Base-by-base conservation (phyloP, 306 rosid genomes). In the Crataegus laevigata region DNA sequence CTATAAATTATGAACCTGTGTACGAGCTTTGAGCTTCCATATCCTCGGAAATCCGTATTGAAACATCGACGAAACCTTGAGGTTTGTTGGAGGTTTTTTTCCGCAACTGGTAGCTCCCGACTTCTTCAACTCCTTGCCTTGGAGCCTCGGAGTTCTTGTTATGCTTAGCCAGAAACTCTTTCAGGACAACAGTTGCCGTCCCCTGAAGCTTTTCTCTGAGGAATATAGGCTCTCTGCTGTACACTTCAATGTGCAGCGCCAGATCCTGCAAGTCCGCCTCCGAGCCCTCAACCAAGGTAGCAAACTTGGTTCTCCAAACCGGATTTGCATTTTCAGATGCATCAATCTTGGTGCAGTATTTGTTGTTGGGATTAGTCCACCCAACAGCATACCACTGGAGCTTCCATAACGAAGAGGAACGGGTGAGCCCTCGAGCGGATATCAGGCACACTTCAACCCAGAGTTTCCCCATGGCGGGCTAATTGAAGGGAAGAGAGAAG, bases 331-430 rank as follows among this genome's bases (percentile, higher is more conserved):
- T 86, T 74, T 90, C 96, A 17, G 92, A 89, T 55, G 88, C 80
- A 76, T 88, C 94, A 36, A 89, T 85, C 80, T 83, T 93, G 78
- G 98, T 90, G 88, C 94, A 90, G 78, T 89, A 90, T 79, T 88
- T 93, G 89, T 86, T 87, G n/a, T 87, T 73, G 15, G 84, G 79
- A 79, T 93, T 91, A 64, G 91, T 77, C 96, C 98, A 93, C 25
- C 88, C 96, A 51, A 93, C 96, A 8, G 91, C 98, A 68, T 77
- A 89, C 96, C 94, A 93, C 55, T 89, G 98, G 69, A 89, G 94
- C 84, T 86, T 93, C 93, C 91, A 89, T 15, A 90, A 79, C 59
- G 90, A 81, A 12, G 86, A 80, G 15, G 94, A 80, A 61, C 81
- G 91, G 70, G 85, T 82, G 14, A 93, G 87, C 66, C 88, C 94